Percentiles rank a stretch among this genome's conserved stretches.
Evolutionary conservation across 2,329 filamentous ascomycete genomes (phyloP).

Genomic region (Colletotrichum somersetense): DNA sequence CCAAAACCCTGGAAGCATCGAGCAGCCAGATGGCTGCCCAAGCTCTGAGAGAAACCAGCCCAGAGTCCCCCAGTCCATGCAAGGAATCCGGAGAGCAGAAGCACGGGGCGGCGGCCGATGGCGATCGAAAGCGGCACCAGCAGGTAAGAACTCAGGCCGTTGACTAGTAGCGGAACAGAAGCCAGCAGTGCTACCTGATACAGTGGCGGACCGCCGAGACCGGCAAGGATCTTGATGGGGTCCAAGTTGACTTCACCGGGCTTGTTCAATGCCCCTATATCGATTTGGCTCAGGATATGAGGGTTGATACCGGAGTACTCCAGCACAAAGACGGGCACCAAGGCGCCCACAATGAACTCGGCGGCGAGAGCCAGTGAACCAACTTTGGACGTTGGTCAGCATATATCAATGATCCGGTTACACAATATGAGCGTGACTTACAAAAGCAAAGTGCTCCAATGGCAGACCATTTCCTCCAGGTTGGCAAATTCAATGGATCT

Average conservation of each 20-base stretch:
- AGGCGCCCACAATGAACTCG: slow-evolving; percentile 47
- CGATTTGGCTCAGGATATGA: slow-evolving; percentile 46
- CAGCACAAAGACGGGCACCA: slow-evolving; percentile 52
- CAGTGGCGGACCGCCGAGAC: slow-evolving; percentile 48
- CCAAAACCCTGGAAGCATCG: slow-evolving; percentile 52
- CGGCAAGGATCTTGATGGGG: slow-evolving; percentile 49
- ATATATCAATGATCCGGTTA: background rate
- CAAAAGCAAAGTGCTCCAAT: slow-evolving; percentile 48
- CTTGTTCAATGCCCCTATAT: slow-evolving; percentile 42
- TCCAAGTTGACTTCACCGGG: slow-evolving; percentile 44
- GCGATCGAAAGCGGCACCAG: slow-evolving; percentile 55
- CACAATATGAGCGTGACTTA: slow-evolving; percentile 40
- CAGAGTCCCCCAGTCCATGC: slow-evolving; percentile 54
- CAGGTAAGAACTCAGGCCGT: slow-evolving; percentile 52
- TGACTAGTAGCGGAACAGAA: slow-evolving; percentile 52
- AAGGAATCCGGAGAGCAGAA: slow-evolving; percentile 50
- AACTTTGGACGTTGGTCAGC: slow-evolving; percentile 21
- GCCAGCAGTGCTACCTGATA: slow-evolving; percentile 49
- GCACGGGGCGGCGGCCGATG: slow-evolving; percentile 52
- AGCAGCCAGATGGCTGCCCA: slow-evolving; percentile 51
- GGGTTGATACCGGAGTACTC: slow-evolving; percentile 52
- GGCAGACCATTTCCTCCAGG: slow-evolving; percentile 50
- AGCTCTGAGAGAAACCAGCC: slow-evolving; percentile 50
- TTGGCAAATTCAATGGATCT: slow-evolving; percentile 50
- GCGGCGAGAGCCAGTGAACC: slow-evolving; percentile 41